phyloP scores from a whole-genome alignment of 2,329 filamentous ascomycete species.

The Apiospora hydei region DNA sequence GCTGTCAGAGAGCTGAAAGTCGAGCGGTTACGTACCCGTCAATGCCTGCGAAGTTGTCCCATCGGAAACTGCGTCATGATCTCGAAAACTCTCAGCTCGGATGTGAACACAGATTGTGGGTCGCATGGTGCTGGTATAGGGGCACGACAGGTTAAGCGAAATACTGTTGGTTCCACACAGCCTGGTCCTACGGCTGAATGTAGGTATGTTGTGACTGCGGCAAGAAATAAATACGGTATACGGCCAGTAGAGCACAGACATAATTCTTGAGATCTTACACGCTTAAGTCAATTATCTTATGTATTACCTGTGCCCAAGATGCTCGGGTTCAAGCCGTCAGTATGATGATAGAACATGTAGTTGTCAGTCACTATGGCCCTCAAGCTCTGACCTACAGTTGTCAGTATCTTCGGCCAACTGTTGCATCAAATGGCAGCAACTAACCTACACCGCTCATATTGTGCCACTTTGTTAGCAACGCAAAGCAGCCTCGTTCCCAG shows the following conservation, averaged over 20 bases:
- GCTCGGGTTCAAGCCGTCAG: background rate
- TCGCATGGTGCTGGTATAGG: background rate
- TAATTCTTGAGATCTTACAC: background rate
- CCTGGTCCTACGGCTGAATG: background rate
- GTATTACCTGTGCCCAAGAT: no score
- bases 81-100: no score
- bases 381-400: background rate
- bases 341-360: background rate
- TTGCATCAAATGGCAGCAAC: background rate
- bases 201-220: background rate
- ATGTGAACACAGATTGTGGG: background rate
- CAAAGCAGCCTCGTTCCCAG: background rate
- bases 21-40: background rate
- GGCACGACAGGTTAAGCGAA: background rate
- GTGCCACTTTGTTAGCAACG: background rate
- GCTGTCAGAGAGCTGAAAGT: background rate
- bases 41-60: no score
- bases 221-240: background rate
- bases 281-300: background rate
- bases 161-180: background rate
- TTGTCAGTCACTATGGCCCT: background rate
- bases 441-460: background rate
- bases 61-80: background rate
- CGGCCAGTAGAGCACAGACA: background rate
- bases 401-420: background rate